phyloP scores from a whole-genome alignment of 2,329 filamentous ascomycete genomes.

The Epichloe aotearoae region DNA sequence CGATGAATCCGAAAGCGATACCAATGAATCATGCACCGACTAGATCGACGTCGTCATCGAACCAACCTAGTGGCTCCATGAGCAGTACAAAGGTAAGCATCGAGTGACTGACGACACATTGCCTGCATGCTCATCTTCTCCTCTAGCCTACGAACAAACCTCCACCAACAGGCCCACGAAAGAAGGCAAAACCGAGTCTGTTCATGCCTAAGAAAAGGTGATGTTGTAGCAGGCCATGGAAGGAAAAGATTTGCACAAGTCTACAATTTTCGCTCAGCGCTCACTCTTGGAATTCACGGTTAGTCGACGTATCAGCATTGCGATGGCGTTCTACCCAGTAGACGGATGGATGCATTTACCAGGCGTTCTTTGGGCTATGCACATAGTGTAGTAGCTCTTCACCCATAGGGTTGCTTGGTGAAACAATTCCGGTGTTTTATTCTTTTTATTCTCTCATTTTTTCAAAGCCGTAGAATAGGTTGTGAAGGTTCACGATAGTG shows the following conservation, averaged over 20 bases:
- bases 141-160: slow-evolving; percentile 3
- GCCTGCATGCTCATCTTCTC: neutral
- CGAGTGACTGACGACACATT: neutral
- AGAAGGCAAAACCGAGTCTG: slow-evolving; percentile 11
- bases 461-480: neutral
- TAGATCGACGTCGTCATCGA: slow-evolving; percentile 11
- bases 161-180: slow-evolving; percentile 4
- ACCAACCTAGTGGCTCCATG: slow-evolving; percentile 7
- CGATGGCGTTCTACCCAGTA: slow-evolving; percentile 3
- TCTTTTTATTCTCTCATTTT: neutral
- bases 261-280: neutral
- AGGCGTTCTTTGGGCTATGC: neutral
- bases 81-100: slow-evolving; percentile 11
- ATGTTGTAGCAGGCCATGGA: neutral
- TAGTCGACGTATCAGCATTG: slow-evolving; percentile 1
- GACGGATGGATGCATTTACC: neutral
- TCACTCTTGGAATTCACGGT: neutral
- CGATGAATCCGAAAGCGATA: slow-evolving; percentile 5
- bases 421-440: neutral
- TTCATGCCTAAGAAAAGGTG: slow-evolving; percentile 13
- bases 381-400: neutral
- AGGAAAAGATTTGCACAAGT: neutral
- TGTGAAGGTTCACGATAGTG: neutral
- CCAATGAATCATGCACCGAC: slow-evolving; percentile 9
- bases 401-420: neutral